Evolutionary conservation across 495 filamentous ascomycete species (phyloP), one percentile per base, ranked within the genome.

Genomic region (Lophiostoma macrostomum): DNA sequence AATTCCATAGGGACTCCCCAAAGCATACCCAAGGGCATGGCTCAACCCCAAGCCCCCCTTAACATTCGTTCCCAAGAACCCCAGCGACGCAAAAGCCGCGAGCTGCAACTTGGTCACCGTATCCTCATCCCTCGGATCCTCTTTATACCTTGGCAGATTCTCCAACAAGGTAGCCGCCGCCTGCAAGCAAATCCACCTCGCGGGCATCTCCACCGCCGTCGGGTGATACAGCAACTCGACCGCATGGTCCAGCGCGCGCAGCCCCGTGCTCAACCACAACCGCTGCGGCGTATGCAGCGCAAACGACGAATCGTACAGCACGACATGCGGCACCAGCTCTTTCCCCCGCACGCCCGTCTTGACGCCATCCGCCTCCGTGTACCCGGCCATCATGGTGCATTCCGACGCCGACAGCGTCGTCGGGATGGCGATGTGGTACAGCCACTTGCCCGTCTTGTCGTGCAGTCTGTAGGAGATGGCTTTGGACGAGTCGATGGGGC

Each of bases 171-270:
- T 63, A 7, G 37, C 53, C 0, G 71, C 69, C 2, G 75, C 74
- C 23, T 59, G 66, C 20, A 75, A 38, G 2, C 48, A 45, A 50
- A 74, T 61, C 42, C 60, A 57, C 38, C 69, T 67, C 25, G 65
- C 66, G 4, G 76, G 75, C 47, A 75, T 64, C 57, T 77, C 76
- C 6, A 67, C 67, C 10, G 73, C 69, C 1, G 70, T 71, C 3
- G 73, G 73, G 51, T 79, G 73, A 53, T 77, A 76, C 54, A 76
- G 53, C 2, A 69, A 20, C 60, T 79, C 76, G 11, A 79, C 63
- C 2, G 76, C 72, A 47, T 79, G 76, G 50, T 78, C 74, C 32
- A 78, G 56, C 1, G 76, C 69, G 6, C 74, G 61, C 46, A 79
- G 65, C 4, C 63, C 75, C 0, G 75, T 77, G 11, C 64, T 63